Evolutionary conservation across 2,329 filamentous ascomycete species (phyloP).

Genomic region (Coleophoma crateriformis): DNA sequence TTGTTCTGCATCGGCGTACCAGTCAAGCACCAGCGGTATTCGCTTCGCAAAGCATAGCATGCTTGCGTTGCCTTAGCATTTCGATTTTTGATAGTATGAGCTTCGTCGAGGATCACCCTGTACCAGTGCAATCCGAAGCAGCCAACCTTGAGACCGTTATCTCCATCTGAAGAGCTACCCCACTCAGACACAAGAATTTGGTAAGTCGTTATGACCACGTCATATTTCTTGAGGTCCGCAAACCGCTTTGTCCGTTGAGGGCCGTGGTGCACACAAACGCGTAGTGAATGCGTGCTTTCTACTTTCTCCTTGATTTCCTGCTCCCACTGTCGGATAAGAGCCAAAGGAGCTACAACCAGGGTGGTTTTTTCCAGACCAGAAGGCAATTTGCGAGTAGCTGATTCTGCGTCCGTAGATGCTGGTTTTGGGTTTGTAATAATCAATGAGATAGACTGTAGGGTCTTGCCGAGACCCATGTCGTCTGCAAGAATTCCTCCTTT

Average conservation of each 20-base stretch:
- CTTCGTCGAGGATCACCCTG: constrained; percentile 90
- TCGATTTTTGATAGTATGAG: constrained; percentile 97
- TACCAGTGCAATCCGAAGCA: constrained; percentile 95
- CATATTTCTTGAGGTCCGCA: constrained; percentile 74
- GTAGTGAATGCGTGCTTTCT: constrained; percentile 59
- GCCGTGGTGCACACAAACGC: constrained; percentile 88
- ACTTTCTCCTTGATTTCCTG: constrained; percentile 84
- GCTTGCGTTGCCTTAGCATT: constrained; percentile 94
- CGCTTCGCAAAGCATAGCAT: constrained; percentile 75
- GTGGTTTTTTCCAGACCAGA: constrained; percentile 70
- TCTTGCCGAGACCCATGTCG: constrained; percentile 97
- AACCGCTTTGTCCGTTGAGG: constrained; percentile 75
- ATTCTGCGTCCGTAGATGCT: constrained; percentile 47
- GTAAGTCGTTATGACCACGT: constrained; percentile 96
- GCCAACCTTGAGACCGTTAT: constrained; percentile 63
- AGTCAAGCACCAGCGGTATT: constrained; percentile 94
- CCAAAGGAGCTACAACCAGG: constrained; percentile 85
- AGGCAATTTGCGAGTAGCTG: constrained; percentile 60
- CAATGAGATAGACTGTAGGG: constrained; percentile 85
- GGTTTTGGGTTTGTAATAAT: constrained; percentile 79
- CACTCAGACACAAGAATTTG: constrained; percentile 93
- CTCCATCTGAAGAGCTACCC: constrained; percentile 57
- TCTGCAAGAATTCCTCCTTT: constrained; percentile 95
- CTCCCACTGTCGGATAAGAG: constrained; percentile 97
- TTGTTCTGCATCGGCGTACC: constrained; percentile 99